Evolutionary conservation across 2,329 filamentous ascomycete genomes (phyloP).

Genomic region (Aureobasidium leucospermi): DNA sequence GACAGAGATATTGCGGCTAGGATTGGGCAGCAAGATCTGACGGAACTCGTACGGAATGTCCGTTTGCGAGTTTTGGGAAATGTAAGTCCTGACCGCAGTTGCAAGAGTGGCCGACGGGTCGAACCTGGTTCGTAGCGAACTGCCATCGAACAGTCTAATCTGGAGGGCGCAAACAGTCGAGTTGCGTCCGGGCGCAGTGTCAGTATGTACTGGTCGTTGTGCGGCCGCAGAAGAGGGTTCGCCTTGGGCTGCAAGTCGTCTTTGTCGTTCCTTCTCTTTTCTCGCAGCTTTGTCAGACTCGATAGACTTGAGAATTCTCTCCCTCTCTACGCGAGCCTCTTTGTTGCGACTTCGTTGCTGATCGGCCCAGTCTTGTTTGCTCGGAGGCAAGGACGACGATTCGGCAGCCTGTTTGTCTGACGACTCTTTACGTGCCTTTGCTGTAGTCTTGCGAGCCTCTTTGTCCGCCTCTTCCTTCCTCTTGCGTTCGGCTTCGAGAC

Average conservation of each 20-base stretch:
- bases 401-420: slow-evolving; percentile 25
- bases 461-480: slow-evolving; percentile 45
- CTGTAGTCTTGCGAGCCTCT: slow-evolving; percentile 32
- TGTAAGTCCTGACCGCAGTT: slow-evolving; percentile 65
- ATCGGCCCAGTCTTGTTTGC: slow-evolving; percentile 26
- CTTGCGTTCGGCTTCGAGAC: slow-evolving; percentile 18
- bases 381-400: slow-evolving; percentile 19
- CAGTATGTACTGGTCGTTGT: slow-evolving; percentile 3
- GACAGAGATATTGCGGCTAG: slow-evolving; percentile 66
- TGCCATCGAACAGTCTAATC: slow-evolving; percentile 77
- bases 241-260: slow-evolving; percentile 34
- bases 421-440: slow-evolving; percentile 33
- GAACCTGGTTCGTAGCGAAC: slow-evolving; percentile 68
- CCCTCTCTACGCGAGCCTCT: slow-evolving; percentile 60
- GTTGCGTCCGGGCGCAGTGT: background rate
- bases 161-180: slow-evolving; percentile 47
- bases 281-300: slow-evolving; percentile 68
- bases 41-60: slow-evolving; percentile 69
- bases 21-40: slow-evolving; percentile 69
- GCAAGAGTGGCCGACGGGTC: slow-evolving; percentile 51
- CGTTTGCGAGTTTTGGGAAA: slow-evolving; percentile 49
- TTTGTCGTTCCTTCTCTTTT: slow-evolving; percentile 47
- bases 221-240: slow-evolving; percentile 31
- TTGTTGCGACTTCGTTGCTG: slow-evolving; percentile 53
- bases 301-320: slow-evolving; percentile 65